phyloP scores from a whole-genome alignment of 2,329 filamentous ascomycete species.

The Metarhizium album region DNA sequence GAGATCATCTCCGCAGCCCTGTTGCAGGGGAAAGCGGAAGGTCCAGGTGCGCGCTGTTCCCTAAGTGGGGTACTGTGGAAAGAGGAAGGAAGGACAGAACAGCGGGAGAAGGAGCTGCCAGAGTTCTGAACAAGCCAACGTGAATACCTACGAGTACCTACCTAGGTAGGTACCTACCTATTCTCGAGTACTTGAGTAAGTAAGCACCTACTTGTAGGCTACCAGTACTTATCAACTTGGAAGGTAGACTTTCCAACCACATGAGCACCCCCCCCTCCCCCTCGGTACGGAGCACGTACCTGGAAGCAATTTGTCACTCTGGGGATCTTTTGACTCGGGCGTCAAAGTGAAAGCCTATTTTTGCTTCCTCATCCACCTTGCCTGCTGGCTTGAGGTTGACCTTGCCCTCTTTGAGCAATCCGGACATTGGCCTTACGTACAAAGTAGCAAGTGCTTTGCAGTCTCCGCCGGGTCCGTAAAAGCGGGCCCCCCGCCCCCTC shows the following conservation, averaged over 20 bases:
- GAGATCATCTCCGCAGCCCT: not conserved
- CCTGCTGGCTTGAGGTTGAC: not conserved
- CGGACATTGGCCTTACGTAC: not conserved
- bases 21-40: not conserved
- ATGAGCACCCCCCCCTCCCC: no score
- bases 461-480: not conserved
- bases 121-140: not conserved
- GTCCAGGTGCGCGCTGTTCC: not conserved
- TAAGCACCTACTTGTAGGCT: no score
- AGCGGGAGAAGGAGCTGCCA: not conserved
- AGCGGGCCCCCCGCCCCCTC: not conserved
- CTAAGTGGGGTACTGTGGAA: not conserved
- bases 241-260: no score
- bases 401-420: not conserved
- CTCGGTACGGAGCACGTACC: no score
- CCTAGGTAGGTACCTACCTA: no score
- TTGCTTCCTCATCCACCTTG: not conserved
- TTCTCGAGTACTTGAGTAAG: no score
- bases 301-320: not conserved
- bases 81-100: not conserved
- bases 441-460: not conserved
- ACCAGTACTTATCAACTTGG: no score
- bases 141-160: no score
- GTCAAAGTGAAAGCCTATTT: not conserved
- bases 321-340: not conserved